These are phyloP conservation scores for Kodamaea fukazawae DNA, from an alignment of 805 yeast genomes.

Conservation along the genomic window DNA sequence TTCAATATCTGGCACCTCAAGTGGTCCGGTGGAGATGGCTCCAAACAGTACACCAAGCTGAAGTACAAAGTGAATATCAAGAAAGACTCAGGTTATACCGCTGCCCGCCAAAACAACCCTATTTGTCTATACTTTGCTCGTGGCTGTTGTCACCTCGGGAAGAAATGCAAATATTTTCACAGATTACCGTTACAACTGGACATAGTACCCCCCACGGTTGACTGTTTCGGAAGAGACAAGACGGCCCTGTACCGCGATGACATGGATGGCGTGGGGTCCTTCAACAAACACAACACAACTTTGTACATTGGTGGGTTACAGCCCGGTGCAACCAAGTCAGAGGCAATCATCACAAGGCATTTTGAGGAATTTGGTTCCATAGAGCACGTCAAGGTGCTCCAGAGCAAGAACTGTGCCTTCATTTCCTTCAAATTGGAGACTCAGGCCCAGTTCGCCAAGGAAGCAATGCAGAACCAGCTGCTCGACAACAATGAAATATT, in stretches of 20 bases:
- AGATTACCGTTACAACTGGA: slow-evolving; percentile 68
- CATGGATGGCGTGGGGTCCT: slow-evolving; percentile 91
- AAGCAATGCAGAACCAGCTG: slow-evolving; percentile 86
- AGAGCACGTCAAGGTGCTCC: slow-evolving; percentile 60
- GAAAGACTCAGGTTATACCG: slow-evolving; percentile 73
- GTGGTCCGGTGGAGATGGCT: slow-evolving; percentile 79
- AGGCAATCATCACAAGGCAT: slow-evolving; percentile 34
- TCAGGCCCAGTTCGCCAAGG: slow-evolving; percentile 92
- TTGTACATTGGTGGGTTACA: slow-evolving; percentile 67
- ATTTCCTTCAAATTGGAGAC: slow-evolving; percentile 64
- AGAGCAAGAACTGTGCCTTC: slow-evolving; percentile 70
- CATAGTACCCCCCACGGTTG: slow-evolving; percentile 58
- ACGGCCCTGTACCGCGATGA: slow-evolving; percentile 81
- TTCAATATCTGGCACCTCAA: slow-evolving; percentile 87
- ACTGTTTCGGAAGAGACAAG: slow-evolving; percentile 92
- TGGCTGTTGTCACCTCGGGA: slow-evolving; percentile 82
- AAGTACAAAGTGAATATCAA: slow-evolving; percentile 59
- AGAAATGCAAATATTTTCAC: slow-evolving; percentile 73
- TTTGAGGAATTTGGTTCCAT: slow-evolving; percentile 78
- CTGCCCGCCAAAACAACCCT: slow-evolving; percentile 53
- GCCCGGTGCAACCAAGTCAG: slow-evolving; percentile 33
- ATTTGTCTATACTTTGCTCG: slow-evolving; percentile 85
- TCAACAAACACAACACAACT: slow-evolving; percentile 66
- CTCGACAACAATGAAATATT: slow-evolving; percentile 57
- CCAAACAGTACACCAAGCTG: slow-evolving; percentile 46